A percentile compares a stretch with the other conserved stretches of the same genome.
Evolutionary conservation across 2,329 filamentous ascomycete genomes (phyloP).

Genomic region (Neonectria ditissima): DNA sequence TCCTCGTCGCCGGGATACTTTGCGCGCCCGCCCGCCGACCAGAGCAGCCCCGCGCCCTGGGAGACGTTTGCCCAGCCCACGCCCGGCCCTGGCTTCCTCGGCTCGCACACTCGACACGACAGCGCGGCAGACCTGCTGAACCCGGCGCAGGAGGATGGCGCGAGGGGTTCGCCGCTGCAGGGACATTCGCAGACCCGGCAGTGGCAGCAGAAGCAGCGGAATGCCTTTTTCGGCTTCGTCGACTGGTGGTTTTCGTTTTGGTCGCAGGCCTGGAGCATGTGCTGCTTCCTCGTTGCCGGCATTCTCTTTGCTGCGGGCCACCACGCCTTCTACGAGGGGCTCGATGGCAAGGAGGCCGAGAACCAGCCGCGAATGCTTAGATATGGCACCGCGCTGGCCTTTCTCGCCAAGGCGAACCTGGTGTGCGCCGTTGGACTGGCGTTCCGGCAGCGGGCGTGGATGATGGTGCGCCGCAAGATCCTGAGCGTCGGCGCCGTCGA

Average conservation of each 20-base stretch:
- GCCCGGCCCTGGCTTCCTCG: background rate
- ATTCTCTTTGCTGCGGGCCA: conserved; percentile 42
- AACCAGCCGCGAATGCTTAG: conserved; percentile 41
- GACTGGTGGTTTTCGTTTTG: conserved; percentile 24
- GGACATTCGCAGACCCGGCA: background rate
- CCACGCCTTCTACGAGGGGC: conserved; percentile 39
- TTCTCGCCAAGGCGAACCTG: conserved; percentile 43
- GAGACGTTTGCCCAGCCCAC: conserved; percentile 10
- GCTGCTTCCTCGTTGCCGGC: conserved; percentile 36
- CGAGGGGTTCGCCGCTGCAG: conserved; percentile 5
- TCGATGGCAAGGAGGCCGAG: conserved; percentile 32
- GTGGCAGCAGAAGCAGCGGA: background rate
- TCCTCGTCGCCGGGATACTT: conserved; percentile 16
- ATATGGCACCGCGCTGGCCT: conserved; percentile 40
- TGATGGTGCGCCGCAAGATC: conserved; percentile 45
- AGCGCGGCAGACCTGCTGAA: background rate
- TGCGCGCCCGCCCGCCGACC: background rate
- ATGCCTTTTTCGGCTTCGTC: conserved; percentile 12
- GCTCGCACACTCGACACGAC: background rate
- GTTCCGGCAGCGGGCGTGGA: conserved; percentile 42
- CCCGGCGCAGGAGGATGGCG: background rate
- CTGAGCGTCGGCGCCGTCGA: conserved; percentile 42
- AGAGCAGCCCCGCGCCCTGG: conserved; percentile 6
- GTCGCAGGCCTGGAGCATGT: conserved; percentile 44
- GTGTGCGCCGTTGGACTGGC: conserved; percentile 41